A percentile compares a stretch with the other conserved stretches of the same genome.
phyloP scores from a whole-genome alignment of 1,284 basidiomycete genomes.

The Puccinia polysora region DNA sequence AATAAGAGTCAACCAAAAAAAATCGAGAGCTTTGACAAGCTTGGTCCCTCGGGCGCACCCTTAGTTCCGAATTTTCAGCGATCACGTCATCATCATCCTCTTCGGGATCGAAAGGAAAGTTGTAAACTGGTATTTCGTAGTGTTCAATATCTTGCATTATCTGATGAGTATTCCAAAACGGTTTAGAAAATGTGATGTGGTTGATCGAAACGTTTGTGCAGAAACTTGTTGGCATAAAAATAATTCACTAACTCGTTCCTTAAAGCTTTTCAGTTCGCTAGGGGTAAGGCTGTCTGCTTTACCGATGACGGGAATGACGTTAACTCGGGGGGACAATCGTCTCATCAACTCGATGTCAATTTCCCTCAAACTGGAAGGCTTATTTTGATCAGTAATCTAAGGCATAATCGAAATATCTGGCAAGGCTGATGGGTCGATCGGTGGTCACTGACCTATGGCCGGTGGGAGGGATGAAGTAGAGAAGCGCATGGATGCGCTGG shows the following conservation, averaged over 20 bases:
- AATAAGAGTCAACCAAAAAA: neutral
- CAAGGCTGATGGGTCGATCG: neutral
- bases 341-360: slow-evolving; percentile 99
- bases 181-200: neutral
- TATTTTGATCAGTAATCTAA: neutral
- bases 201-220: neutral
- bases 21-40: neutral
- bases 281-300: slow-evolving; percentile 94
- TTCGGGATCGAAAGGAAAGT: slow-evolving; percentile 53
- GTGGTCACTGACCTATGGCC: slow-evolving; percentile 60
- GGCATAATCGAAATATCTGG: neutral
- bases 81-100: slow-evolving; percentile 92
- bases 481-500: slow-evolving; percentile 85
- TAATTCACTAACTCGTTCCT: slow-evolving; percentile 70
- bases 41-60: slow-evolving; percentile 14
- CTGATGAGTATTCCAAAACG: slow-evolving; percentile 54
- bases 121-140: slow-evolving; percentile 97
- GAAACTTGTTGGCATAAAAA: neutral
- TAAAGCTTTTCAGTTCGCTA: slow-evolving; percentile 84
- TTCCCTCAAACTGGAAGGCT: slow-evolving; percentile 64
- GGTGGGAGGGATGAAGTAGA: slow-evolving; percentile 96
- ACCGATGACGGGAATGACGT: slow-evolving; percentile 97
- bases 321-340: slow-evolving; percentile 89
- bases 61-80: slow-evolving; percentile 70
- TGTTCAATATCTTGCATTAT: slow-evolving; percentile 99